phyloP scores from a whole-genome alignment of 495 filamentous ascomycete species.

The Hamigera avellanea region DNA sequence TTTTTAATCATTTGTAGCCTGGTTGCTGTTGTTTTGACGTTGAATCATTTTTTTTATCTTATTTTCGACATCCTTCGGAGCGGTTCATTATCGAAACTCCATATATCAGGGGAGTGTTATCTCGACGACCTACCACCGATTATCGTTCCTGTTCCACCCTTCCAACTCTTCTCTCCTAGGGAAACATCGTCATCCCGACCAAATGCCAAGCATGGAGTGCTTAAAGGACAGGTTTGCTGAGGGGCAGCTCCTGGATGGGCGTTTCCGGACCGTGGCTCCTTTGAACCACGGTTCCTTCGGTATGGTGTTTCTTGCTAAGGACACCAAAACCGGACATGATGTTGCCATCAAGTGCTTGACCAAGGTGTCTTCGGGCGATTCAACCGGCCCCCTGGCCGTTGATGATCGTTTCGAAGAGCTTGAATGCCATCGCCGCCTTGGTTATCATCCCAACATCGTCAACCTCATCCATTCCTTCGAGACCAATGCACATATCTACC shows the following conservation, averaged over 20 bases:
- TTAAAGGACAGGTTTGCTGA: conserved; percentile 61
- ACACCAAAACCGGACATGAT: conserved; percentile 57
- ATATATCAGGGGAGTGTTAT: conserved; percentile 9
- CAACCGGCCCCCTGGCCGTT: conserved; percentile 44
- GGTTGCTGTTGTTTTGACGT: conserved; percentile 24
- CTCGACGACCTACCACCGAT: conserved; percentile 1
- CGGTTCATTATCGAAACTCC: conserved; percentile 12
- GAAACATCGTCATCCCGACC: conserved; percentile 11
- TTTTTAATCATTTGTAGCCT: conserved; percentile 28
- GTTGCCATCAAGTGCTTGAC: conserved; percentile 93
- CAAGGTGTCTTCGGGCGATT: conserved; percentile 51
- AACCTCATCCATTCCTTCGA: conserved; percentile 87
- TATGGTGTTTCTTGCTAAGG: conserved; percentile 88
- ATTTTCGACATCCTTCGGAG: conserved; percentile 13
- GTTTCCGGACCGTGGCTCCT: conserved; percentile 81
- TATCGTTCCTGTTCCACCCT: neutral
- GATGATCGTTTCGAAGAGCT: conserved; percentile 87
- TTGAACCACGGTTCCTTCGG: conserved; percentile 98
- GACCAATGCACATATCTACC: conserved; percentile 76
- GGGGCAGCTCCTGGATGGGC: conserved; percentile 67
- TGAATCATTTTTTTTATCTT: conserved; percentile 33
- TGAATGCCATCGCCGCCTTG: conserved; percentile 65
- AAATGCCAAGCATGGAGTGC: conserved; percentile 58
- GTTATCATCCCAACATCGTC: conserved; percentile 81
- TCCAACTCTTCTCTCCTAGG: conserved; percentile 9